These are phyloP conservation scores for Boletus subcaerulescens DNA, from an alignment of 768 basidiomycete genomes.

Conservation along the genomic window DNA sequence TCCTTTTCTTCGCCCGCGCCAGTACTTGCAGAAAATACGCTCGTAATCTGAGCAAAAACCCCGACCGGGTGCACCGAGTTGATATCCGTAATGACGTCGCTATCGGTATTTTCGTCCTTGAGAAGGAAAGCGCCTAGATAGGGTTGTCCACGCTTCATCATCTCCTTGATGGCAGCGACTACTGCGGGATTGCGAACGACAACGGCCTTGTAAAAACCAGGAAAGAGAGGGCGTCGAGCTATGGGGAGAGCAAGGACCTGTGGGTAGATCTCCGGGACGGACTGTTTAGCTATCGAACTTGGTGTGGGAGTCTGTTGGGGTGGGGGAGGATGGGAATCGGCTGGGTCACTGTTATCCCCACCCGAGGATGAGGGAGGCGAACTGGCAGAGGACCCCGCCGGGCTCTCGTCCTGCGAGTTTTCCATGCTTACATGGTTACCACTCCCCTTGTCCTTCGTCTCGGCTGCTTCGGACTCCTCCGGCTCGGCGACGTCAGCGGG, in stretches of 20 bases:
- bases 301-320: slow-evolving; percentile 36
- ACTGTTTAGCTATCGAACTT: slow-evolving; percentile 75
- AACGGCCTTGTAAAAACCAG: slow-evolving; percentile 97
- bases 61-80: slow-evolving; percentile 90
- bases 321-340: slow-evolving; percentile 40
- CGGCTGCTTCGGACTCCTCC: slow-evolving; percentile 25
- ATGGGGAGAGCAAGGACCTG: slow-evolving; percentile 95
- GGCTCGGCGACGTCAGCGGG: slow-evolving; percentile 21
- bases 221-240: slow-evolving; percentile 91
- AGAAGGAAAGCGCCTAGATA: slow-evolving; percentile 96
- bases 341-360: slow-evolving; percentile 36
- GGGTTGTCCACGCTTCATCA: slow-evolving; percentile 95
- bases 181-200: slow-evolving; percentile 89
- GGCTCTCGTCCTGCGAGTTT: slow-evolving; percentile 30
- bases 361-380: slow-evolving; percentile 40
- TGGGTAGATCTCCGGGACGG: slow-evolving; percentile 88
- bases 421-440: slow-evolving; percentile 22
- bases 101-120: slow-evolving; percentile 90
- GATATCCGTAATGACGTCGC: slow-evolving; percentile 86
- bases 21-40: slow-evolving; percentile 68
- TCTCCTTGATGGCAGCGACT: slow-evolving; percentile 91
- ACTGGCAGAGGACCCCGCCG: slow-evolving; percentile 31
- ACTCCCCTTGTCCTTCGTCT: slow-evolving; percentile 15
- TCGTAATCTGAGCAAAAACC: slow-evolving; percentile 96
- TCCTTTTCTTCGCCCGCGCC: slow-evolving; percentile 64